phyloP scores from a whole-genome alignment of 2,329 filamentous ascomycete species.

The Amauroascus verrucosus region DNA sequence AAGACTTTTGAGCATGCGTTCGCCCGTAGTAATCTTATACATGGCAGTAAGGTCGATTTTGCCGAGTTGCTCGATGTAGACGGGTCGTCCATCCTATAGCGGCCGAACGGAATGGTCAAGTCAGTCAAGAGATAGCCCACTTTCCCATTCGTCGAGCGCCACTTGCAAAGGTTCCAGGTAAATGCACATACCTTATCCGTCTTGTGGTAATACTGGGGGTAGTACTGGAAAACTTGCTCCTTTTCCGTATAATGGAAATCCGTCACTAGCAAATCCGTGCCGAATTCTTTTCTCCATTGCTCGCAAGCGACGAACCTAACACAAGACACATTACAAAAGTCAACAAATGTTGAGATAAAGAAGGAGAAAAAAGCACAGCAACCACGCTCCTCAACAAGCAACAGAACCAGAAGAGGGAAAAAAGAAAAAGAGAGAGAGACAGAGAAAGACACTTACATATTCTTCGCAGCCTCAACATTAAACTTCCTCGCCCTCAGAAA shows the following conservation, averaged over 20 bases:
- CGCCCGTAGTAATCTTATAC: slow-evolving; percentile 82
- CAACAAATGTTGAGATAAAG: background rate
- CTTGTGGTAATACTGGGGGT: slow-evolving; percentile 98
- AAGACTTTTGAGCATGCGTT: slow-evolving; percentile 93
- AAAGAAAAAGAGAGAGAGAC: background rate
- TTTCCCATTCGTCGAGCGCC: background rate
- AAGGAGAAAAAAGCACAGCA: background rate
- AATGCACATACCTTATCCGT: slow-evolving; percentile 40
- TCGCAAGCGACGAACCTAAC: slow-evolving; percentile 80
- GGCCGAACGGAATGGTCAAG: background rate
- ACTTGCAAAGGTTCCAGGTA: background rate
- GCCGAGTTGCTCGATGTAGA: slow-evolving; percentile 95
- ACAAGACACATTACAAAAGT: slow-evolving; percentile 5
- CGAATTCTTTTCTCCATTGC: slow-evolving; percentile 79
- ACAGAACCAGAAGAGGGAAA: background rate
- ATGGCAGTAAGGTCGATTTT: slow-evolving; percentile 83
- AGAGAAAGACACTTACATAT: slow-evolving; percentile 58
- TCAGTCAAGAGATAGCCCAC: background rate
- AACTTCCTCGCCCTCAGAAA: slow-evolving; percentile 95
- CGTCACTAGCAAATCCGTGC: slow-evolving; percentile 69
- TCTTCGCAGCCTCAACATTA: slow-evolving; percentile 69
- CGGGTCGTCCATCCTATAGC: slow-evolving; percentile 82
- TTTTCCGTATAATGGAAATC: slow-evolving; percentile 85
- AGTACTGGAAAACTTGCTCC: slow-evolving; percentile 72
- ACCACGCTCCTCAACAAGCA: background rate